Percentiles rank a stretch among this genome's conserved stretches.
These are phyloP conservation scores for Naganishia albida DNA, from an alignment of 1,284 basidiomycete genomes.

Conservation along the genomic window DNA sequence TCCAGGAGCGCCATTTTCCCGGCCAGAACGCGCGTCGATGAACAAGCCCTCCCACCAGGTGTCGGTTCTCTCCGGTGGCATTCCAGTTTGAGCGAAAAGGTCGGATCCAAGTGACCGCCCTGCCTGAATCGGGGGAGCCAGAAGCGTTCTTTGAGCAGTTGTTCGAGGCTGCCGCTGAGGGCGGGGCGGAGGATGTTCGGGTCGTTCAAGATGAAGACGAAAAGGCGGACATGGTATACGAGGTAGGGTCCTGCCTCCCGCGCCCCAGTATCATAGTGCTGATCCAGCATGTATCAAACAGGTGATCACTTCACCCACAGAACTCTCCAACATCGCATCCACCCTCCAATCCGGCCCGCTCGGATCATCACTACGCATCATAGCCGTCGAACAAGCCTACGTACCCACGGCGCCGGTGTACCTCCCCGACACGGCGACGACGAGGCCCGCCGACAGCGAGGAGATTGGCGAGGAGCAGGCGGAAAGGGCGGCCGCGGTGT, in stretches of 20 bases:
- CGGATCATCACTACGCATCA: constrained; percentile 29
- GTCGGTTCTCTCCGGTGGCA: constrained; percentile 68
- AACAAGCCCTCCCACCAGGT: too few relatives aligned
- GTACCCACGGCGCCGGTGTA: constrained; percentile 45
- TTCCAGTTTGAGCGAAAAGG: constrained; percentile 76
- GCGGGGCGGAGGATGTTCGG: constrained; percentile 57
- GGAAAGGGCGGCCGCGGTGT: constrained; percentile 40
- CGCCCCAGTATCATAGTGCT: background rate
- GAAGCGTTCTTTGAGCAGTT: constrained; percentile 46
- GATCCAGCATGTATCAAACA: constrained; percentile 20
- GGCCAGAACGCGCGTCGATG: too few relatives aligned
- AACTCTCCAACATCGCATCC: constrained; percentile 36
- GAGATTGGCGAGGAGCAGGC: constrained; percentile 42
- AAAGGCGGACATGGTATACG: constrained; percentile 39
- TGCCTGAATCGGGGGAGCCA: constrained; percentile 36
- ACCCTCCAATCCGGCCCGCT: constrained; percentile 2
- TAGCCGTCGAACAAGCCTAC: constrained; percentile 45
- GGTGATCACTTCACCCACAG: constrained; percentile 42
- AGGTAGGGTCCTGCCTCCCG: constrained; percentile 29
- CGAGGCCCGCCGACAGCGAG: constrained; percentile 33
- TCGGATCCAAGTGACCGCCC: constrained; percentile 62
- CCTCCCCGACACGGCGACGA: constrained; percentile 31
- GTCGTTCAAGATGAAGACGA: constrained; percentile 61
- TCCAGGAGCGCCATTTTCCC: constrained; percentile 24
- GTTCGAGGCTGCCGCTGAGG: constrained; percentile 52